phyloP scores from a whole-genome alignment of 495 filamentous ascomycete species.

The Hypoxylon fragiforme region DNA sequence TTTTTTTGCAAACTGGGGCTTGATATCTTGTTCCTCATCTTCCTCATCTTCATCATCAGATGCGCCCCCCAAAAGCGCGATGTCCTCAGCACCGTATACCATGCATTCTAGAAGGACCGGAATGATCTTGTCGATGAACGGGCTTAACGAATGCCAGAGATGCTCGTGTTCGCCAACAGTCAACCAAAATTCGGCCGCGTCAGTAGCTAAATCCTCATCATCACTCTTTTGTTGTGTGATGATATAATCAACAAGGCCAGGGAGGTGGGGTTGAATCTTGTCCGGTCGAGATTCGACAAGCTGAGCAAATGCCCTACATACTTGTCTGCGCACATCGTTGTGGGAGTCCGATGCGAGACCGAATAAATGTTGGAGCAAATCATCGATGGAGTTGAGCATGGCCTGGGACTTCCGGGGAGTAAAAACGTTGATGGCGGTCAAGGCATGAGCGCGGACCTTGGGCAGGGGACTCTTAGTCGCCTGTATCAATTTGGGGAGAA shows the following conservation, averaged over 20 bases:
- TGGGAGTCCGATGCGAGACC: constrained; percentile 72
- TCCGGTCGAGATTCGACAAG: constrained; percentile 89
- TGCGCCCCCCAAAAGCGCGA: constrained; percentile 76
- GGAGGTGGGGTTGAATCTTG: constrained; percentile 86
- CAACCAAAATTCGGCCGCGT: constrained; percentile 98
- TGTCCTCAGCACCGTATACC: constrained; percentile 95
- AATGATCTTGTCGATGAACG: constrained; percentile 81
- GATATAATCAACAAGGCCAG: constrained; percentile 90
- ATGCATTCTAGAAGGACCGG: constrained; percentile 91
- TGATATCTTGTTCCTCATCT: constrained; percentile 88
- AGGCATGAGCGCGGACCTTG: constrained; percentile 75
- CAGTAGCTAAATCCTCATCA: constrained; percentile 87
- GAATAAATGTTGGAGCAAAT: constrained; percentile 80
- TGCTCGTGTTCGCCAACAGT: constrained; percentile 84
- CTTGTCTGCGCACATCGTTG: constrained; percentile 81
- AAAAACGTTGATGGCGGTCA: constrained; percentile 89
- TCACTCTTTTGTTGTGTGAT: constrained; percentile 85
- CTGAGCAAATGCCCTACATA: constrained; percentile 91
- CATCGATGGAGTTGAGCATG: constrained; percentile 73
- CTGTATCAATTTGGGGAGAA: constrained; percentile 88
- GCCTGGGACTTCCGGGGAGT: constrained; percentile 78
- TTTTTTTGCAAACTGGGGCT: constrained; percentile 86
- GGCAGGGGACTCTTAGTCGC: constrained; percentile 74
- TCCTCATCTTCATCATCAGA: constrained; percentile 91
- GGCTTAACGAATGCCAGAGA: constrained; percentile 71